Base-by-base conservation (phyloP, 345 rosid species). In the Rhodamnia rubescens region DNA sequence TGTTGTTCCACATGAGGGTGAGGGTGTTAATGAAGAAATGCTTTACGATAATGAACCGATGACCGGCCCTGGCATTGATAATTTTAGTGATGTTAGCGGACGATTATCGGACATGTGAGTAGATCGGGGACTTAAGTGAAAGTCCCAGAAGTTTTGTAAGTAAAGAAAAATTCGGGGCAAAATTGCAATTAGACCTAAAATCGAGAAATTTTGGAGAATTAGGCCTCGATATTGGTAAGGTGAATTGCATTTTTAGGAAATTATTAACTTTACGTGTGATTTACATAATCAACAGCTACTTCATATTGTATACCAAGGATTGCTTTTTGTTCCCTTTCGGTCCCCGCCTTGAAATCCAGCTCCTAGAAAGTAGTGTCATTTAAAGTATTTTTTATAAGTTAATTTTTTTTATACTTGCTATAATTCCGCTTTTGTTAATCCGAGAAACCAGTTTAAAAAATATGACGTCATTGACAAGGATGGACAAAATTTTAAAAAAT, bases 11-110 rank as follows among this genome's bases (percentile, higher is more conserved):
- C 2, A 14, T 3, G 2, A 61, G 14, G 3, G 6, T 32, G 11
- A 16, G 1, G 24, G 6, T 21, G 0, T 18, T 69, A 0, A 2
- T 32, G 44, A 69, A 32, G 1, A 69, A 18, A 5, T 32, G 24
- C 5, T 0, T 18, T 69, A 3, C 9, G 5, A 32, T 18, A 69
- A 69, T 32, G 9, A 69, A 69, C 20, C 1, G 16, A 11, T 32
- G 32, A 18, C 44, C 21, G 8, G 1, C 4, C 11, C 0, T 32
- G 0, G 36, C 11, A 22, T 61, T 29, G 75, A 61, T 15, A 15
- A 61, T 8, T 69, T 69, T 69, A 18, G 18, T 36, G 44, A 18
- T 11, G 20, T 8, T 69, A 36, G 47, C 0, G n/a, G n/a, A 36
- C 9, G 0, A 69, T 54, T 54, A 54, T 18, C 36, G 26, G 47